A percentile compares a stretch with the other conserved stretches of the same genome.
Conservation (phyloP, 257 asterid genomes). For the Gardenia jasminoides region DNA sequence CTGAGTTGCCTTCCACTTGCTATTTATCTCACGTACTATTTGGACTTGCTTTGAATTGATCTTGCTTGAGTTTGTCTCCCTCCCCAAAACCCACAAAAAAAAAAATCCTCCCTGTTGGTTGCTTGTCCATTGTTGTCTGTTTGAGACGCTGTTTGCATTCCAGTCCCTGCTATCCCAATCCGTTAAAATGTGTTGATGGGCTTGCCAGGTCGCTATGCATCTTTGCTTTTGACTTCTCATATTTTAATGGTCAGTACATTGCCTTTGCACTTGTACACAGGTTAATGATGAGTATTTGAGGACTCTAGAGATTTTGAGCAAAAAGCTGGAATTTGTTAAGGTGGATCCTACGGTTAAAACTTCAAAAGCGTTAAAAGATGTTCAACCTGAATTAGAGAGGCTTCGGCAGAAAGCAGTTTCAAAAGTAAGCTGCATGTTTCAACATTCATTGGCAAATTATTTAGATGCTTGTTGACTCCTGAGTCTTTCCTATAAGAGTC, state of each 20-base stretch:
- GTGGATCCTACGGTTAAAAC: conserved; percentile 74
- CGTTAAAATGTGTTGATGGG: not conserved
- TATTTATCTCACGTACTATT: not conserved
- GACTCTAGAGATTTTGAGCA: conserved; percentile 84
- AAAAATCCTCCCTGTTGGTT: not conserved
- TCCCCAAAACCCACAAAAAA: no score
- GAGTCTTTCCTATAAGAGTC: not conserved
- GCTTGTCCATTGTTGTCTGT: not conserved
- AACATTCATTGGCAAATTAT: not conserved
- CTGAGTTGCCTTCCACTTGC: not conserved
- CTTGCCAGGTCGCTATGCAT: not conserved
- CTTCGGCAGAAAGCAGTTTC: conserved; percentile 97
- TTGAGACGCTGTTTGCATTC: not conserved
- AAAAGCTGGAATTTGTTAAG: conserved; percentile 82
- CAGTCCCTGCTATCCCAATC: not conserved
- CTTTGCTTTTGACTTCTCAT: not conserved
- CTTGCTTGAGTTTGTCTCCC: no score
- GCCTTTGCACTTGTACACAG: conserved; percentile 40
- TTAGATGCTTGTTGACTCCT: not conserved
- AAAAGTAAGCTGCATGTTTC: conserved; percentile 51
- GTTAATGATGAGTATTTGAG: conserved; percentile 92
- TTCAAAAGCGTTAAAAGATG: conserved; percentile 84
- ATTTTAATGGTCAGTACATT: conserved; percentile 23
- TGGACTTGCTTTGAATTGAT: no score
- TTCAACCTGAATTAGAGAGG: conserved; percentile 91